These are phyloP conservation scores for Actinidia polygama DNA, from an alignment of 179 eudicot species.

Conservation along the genomic window DNA sequence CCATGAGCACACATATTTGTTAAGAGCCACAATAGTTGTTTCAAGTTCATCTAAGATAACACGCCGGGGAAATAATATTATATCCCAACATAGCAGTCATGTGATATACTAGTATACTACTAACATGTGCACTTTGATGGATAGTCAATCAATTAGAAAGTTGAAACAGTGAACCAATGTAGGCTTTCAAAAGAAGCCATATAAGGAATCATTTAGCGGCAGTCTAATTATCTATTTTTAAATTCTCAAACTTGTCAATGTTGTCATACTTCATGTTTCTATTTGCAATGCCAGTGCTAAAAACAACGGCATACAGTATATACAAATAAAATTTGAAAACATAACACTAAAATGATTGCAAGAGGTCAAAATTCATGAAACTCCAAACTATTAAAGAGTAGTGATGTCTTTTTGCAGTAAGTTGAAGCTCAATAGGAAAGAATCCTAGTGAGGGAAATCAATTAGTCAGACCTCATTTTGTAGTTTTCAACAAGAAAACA, in stretches of 20 bases:
- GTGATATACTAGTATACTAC: background rate
- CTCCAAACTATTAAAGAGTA: background rate
- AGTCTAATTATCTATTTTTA: background rate
- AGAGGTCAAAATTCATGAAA: background rate
- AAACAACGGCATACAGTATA: background rate
- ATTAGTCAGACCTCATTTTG: no score
- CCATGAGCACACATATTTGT: constrained; percentile 2
- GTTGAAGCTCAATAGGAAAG: background rate
- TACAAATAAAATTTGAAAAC: background rate
- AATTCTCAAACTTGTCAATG: background rate
- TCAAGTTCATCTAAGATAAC: background rate
- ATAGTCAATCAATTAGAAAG: background rate
- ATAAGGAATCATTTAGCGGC: background rate
- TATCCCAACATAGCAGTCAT: background rate
- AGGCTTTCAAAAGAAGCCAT: background rate
- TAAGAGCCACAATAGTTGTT: constrained; percentile 3
- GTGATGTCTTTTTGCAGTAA: background rate
- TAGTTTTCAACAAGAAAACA: no score
- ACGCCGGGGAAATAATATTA: background rate
- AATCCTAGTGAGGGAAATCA: background rate
- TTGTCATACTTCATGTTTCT: background rate
- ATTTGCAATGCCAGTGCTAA: background rate
- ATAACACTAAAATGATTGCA: background rate
- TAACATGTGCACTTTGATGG: background rate
- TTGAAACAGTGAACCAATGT: background rate